Evolutionary conservation across 257 asterid species (phyloP), one percentile per base, ranked within the genome.

Genomic region (Mitragyna speciosa): DNA sequence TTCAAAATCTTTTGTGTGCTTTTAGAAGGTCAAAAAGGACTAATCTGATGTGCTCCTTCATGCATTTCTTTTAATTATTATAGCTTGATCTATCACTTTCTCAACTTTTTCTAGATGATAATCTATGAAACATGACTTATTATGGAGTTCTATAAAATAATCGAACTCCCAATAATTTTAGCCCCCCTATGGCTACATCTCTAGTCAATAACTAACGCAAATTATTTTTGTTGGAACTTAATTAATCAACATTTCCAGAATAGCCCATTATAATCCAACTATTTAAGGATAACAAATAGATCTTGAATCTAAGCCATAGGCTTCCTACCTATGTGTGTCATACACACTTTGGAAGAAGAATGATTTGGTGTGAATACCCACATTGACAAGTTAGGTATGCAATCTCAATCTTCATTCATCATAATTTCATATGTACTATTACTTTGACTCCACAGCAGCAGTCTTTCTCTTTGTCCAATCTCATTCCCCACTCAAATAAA

Each of bases 291-390:
- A 43, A 12, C 33, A 64, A 20, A 14, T 7, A 33, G 71, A 74
- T 70, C 58, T 72, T 72, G 72, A 81, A 78, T 81, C 77, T 68
- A 59, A 59, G 58, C 58, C 79, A 7, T 64, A 28, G 12, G 76
- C 58, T 67, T 30, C 73, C 36, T 39, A 30, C 33, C 66, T 12
- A 45, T 14, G 41, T 54, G 49, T 28, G 24, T 24, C 5, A 5
- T 8, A 72, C 22, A 48, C 78, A 82, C 47, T 45, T 58, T 30
- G 28, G 70, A 65, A 70, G 76, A 72, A 76, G 76, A 79, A 83
- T 83, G 82, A 86, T 78, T 76, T 76, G 76, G 79, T 83, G 87
- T 76, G 85, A 83, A 85, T 78, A 2, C 85, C 80, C 84, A 81
- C 84, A 76, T 71, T 75, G 73, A 72, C 64, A 75, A 75, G 80